A percentile compares a stretch with the other conserved stretches of the same genome.
Evolutionary conservation across 768 basidiomycete genomes (phyloP).

Genomic region (Suillus fuscotomentosus): DNA sequence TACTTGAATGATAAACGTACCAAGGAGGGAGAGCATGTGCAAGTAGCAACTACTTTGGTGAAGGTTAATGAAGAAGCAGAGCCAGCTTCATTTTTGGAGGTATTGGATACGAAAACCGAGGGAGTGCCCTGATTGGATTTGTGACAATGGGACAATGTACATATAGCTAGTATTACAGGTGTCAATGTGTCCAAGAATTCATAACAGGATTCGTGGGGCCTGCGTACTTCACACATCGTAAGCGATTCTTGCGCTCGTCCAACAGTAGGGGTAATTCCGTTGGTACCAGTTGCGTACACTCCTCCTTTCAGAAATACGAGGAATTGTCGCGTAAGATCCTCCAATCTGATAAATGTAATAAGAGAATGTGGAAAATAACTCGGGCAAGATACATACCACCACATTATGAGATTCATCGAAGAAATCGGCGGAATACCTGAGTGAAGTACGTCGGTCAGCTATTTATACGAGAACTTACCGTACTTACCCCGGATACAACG

Average conservation of each 20-base stretch:
- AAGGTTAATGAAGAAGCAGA: conserved; percentile 43
- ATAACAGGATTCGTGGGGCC: background rate
- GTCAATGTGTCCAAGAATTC: background rate
- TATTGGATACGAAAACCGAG: background rate
- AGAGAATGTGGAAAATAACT: background rate
- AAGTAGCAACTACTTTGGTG: conserved; percentile 16
- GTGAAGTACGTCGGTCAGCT: background rate
- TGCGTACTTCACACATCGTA: conserved; percentile 41
- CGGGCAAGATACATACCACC: conserved; percentile 58
- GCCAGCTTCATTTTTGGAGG: conserved; percentile 41
- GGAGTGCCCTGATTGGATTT: background rate
- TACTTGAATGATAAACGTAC: conserved; percentile 44
- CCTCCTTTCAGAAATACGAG: conserved; percentile 73
- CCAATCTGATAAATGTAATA: conserved; percentile 58
- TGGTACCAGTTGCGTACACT: conserved; percentile 91
- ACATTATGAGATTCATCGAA: conserved; percentile 85
- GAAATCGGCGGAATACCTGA: conserved; percentile 83
- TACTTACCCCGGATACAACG: conserved; percentile 81
- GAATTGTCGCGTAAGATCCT: conserved; percentile 85
- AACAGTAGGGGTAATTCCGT: conserved; percentile 86
- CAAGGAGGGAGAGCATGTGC: conserved; percentile 14
- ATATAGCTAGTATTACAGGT: background rate
- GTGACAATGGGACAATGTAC: background rate
- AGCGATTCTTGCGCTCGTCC: conserved; percentile 73
- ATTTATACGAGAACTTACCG: background rate